Evolutionary conservation across 2,329 filamentous ascomycete genomes (phyloP).

Genomic region (Aspergillus cejpii): DNA sequence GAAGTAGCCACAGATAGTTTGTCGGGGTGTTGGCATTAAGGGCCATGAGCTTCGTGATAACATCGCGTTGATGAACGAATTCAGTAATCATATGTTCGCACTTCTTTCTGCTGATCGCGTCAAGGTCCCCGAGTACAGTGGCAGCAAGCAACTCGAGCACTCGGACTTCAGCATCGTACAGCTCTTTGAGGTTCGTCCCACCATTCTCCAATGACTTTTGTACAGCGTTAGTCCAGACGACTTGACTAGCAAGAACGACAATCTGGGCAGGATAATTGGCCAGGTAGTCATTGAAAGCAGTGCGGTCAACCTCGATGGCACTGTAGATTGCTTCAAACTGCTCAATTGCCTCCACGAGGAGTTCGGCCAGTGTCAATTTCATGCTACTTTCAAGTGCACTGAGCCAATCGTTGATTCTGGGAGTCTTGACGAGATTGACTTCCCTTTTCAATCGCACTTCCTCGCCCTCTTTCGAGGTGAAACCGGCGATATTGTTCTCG

Average conservation of each 20-base stretch:
- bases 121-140: conserved; percentile 83
- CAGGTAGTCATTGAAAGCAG: conserved; percentile 72
- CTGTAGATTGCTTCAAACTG: conserved; percentile 74
- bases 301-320: conserved; percentile 61
- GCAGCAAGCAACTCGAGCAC: conserved; percentile 79
- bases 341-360: conserved; percentile 77
- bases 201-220: conserved; percentile 68
- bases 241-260: conserved; percentile 89
- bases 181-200: conserved; percentile 59
- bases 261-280: conserved; percentile 83
- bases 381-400: conserved; percentile 84
- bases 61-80: conserved; percentile 94
- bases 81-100: conserved; percentile 98
- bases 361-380: conserved; percentile 87
- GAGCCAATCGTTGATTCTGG: conserved; percentile 99
- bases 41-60: conserved; percentile 77
- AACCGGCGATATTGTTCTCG: conserved; percentile 79
- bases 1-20: conserved; percentile 87
- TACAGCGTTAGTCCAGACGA: conserved; percentile 84
- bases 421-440: conserved; percentile 86
- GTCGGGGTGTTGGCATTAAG: conserved; percentile 65
- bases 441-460: conserved; percentile 79
- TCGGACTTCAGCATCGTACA: conserved; percentile 77
- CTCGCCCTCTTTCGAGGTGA: conserved; percentile 94
- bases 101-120: conserved; percentile 83